Conservation (phyloP, 208 protist genomes). For the Leishmania major region DNA sequence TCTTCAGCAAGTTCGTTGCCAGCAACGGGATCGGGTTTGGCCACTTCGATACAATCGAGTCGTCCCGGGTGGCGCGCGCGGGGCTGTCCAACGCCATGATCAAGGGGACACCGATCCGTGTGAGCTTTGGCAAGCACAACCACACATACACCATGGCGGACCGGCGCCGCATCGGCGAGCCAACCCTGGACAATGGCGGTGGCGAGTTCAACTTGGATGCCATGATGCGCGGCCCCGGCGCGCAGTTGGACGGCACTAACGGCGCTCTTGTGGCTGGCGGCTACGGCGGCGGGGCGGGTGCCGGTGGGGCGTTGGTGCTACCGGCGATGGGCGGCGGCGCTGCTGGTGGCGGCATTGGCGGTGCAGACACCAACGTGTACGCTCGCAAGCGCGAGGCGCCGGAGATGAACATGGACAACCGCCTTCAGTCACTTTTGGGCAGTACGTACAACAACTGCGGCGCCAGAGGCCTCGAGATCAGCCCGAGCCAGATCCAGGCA, state of each 20-base stretch:
- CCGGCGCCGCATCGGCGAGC: constrained; percentile 37
- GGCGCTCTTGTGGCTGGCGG: constrained; percentile 49
- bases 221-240: constrained; percentile 44
- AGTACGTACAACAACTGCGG: constrained; percentile 79
- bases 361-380: constrained; percentile 36
- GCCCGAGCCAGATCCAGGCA: constrained; percentile 70
- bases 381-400: constrained; percentile 56
- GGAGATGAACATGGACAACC: constrained; percentile 66
- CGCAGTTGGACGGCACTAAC: constrained; percentile 24
- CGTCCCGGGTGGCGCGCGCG: constrained; percentile 59
- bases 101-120: constrained; percentile 70
- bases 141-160: constrained; percentile 78
- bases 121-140: constrained; percentile 86
- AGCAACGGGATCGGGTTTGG: constrained; percentile 80
- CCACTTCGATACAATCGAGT: constrained; percentile 79
- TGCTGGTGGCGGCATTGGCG: constrained; percentile 23
- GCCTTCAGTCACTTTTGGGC: constrained; percentile 68
- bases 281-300: constrained; percentile 22
- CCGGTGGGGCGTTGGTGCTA: constrained; percentile 37
- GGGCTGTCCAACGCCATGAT: constrained; percentile 57
- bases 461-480: constrained; percentile 57
- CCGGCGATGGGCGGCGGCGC: constrained; percentile 59
- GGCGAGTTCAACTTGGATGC: constrained; percentile 45
- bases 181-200: constrained; percentile 1
- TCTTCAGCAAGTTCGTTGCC: constrained; percentile 75